Base-by-base conservation (phyloP, 2,329 filamentous ascomycete species). In the Ceratocystis cacaofunesta region DNA sequence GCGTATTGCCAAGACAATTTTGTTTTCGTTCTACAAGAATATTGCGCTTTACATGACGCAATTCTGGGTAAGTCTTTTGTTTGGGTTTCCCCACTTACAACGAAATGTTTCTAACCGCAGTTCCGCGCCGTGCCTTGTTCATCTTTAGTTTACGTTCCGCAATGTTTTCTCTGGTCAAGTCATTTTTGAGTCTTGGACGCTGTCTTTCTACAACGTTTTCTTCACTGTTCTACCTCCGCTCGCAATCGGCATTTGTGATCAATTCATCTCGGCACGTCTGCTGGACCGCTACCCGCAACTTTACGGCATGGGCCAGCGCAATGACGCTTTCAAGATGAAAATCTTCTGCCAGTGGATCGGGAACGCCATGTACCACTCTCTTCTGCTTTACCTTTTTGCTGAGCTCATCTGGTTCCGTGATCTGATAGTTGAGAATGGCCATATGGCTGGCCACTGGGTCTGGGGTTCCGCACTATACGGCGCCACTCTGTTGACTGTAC, bases 21-120 rank as follows among this genome's bases (percentile, higher is more conserved):
- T 99, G 68, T 99, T 96, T 77, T 97, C 94, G 5, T 99, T 97
- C 75, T 99, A 99, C 81, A 99, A 99, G 81, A 99, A 99, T 77
- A 96, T 97, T 70, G 88, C 92, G 22, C 80, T 99, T 68, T 99
- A 97, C 77, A 92, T 99, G 88, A 99, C 95, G 68, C 95, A 99
- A 74, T 99, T 99, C 74, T 99, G 95, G 90, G 88, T 91, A 80
- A 78, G 86, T 79, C 46, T 25, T 17, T 43, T 48, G 28, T 17
- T 25, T 3, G 8, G 30, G 10, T 19, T 12, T 19, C 19, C 36
- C 10, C 36, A 4, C 36, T 41, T 15, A 41, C 36, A 41, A 41
- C 7, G 17, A 19, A 1, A n/a, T 41, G 17, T 61, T 61, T 36
- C 60, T 61, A 44, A 61, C 60, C 19, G 36, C 10, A 12, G 3